phyloP scores from a whole-genome alignment of 2,329 filamentous ascomycete species.

The Delphinella strobiligena region DNA sequence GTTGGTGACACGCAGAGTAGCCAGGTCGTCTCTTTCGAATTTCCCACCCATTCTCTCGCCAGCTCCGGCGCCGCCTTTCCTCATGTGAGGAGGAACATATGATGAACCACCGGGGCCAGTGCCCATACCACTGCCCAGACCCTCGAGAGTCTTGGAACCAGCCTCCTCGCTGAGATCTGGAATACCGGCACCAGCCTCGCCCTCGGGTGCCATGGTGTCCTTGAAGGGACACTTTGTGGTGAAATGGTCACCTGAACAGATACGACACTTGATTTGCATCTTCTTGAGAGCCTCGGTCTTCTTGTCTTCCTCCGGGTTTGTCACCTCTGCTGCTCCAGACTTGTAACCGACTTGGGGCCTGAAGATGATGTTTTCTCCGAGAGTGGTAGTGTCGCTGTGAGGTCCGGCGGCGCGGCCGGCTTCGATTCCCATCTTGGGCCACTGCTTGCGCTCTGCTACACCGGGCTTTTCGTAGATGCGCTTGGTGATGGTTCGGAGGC shows the following conservation, averaged over 20 bases:
- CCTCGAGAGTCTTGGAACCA: conserved; percentile 28
- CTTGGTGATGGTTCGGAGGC: conserved; percentile 84
- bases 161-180: conserved; percentile 36
- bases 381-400: conserved; percentile 76
- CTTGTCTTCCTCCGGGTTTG: conserved; percentile 58
- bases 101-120: conserved; percentile 58
- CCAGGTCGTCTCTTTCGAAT: conserved; percentile 92
- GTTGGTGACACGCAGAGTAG: conserved; percentile 94
- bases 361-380: conserved; percentile 98
- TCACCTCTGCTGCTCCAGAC: conserved; percentile 60
- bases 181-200: conserved; percentile 30
- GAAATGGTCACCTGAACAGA: conserved; percentile 98
- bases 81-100: conserved; percentile 89
- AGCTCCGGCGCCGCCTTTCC: conserved; percentile 52
- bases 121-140: conserved; percentile 24
- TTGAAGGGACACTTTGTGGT: conserved; percentile 98
- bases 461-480: conserved; percentile 83
- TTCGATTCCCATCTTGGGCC: conserved; percentile 85
- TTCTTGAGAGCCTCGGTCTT: conserved; percentile 70
- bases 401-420: conserved; percentile 76
- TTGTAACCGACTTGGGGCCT: conserved; percentile 88
- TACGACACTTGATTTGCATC: conserved; percentile 99
- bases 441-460: conserved; percentile 86
- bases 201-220: conserved; percentile 90
- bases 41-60: conserved; percentile 86